Evolutionary conservation across 805 yeast species (phyloP).

Genomic region (Candida arabinofermentans): DNA sequence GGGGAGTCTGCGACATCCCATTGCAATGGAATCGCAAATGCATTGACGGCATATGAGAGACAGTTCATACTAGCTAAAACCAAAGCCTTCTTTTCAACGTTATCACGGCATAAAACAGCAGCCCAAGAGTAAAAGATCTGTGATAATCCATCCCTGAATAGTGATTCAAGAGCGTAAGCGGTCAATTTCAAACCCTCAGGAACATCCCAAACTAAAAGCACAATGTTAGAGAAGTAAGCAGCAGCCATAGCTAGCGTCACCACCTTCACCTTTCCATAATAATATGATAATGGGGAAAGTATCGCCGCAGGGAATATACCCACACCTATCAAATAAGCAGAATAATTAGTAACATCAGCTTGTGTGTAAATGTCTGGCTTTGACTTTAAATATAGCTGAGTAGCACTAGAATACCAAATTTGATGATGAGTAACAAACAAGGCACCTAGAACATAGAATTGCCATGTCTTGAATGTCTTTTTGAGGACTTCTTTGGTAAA

Average conservation of each 20-base stretch:
- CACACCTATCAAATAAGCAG: conserved; percentile 16
- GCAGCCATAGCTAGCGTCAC: conserved; percentile 3
- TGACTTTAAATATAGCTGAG: conserved; percentile 24
- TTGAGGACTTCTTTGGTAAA: conserved; percentile 37
- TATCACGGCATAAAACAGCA: conserved; percentile 18
- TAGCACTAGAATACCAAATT: conserved; percentile 26
- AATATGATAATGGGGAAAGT: conserved; percentile 37
- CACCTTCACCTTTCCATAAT: conserved; percentile 24
- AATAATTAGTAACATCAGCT: conserved; percentile 15
- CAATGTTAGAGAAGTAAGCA: conserved; percentile 8
- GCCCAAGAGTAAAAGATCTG: conserved; percentile 19
- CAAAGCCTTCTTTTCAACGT: conserved; percentile 20
- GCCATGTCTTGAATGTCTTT: conserved; percentile 45
- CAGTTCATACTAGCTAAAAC: conserved; percentile 16
- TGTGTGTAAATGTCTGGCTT: conserved; percentile 9
- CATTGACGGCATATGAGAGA: conserved; percentile 15
- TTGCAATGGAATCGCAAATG: conserved; percentile 20
- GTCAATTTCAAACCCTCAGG: conserved; percentile 42
- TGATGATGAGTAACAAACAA: conserved; percentile 31
- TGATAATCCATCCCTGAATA: conserved; percentile 15
- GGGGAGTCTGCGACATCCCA: conserved; percentile 14
- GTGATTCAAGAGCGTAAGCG: conserved; percentile 5
- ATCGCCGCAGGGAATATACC: conserved; percentile 17
- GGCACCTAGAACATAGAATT: conserved; percentile 18
- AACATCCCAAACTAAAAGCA: conserved; percentile 44